A percentile compares a stretch with the other conserved stretches of the same genome.
Evolutionary conservation across 345 rosid genomes (phyloP).

Genomic region (Pistacia vera): DNA sequence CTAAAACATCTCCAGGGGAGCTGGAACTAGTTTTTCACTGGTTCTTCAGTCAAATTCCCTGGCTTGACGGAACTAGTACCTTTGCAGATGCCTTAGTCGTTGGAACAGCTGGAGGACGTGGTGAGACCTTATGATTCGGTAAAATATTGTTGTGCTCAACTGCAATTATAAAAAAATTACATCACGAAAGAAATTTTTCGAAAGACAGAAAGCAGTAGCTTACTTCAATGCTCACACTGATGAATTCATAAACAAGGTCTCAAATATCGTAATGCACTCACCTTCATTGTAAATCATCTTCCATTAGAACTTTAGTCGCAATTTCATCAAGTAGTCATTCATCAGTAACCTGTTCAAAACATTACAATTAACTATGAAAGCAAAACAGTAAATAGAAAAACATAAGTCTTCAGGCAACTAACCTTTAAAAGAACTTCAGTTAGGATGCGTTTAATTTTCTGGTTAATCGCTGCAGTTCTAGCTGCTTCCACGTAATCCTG

Average conservation of each 20-base stretch:
- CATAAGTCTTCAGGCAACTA: slow-evolving; percentile 25
- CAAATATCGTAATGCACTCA: slow-evolving; percentile 28
- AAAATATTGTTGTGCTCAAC: slow-evolving; percentile 36
- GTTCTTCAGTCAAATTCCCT: slow-evolving; percentile 37
- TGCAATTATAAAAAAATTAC: slow-evolving; percentile 31
- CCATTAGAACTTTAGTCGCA: slow-evolving; percentile 83
- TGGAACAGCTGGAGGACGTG: slow-evolving; percentile 39
- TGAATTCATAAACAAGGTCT: slow-evolving; percentile 7
- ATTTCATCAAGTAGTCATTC: slow-evolving; percentile 95
- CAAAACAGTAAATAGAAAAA: slow-evolving; percentile 16
- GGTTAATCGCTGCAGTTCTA: slow-evolving; percentile 74
- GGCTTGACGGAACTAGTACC: slow-evolving; percentile 47
- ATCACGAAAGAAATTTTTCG: slow-evolving; percentile 6
- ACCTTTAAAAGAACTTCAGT: slow-evolving; percentile 98
- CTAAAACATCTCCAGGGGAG: slow-evolving; percentile 73
- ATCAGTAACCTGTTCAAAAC: slow-evolving; percentile 79
- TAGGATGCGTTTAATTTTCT: slow-evolving; percentile 86
- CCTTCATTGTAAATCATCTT: slow-evolving; percentile 72
- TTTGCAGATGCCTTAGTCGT: slow-evolving; percentile 54
- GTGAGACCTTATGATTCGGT: slow-evolving; percentile 41
- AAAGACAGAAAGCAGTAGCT: background rate
- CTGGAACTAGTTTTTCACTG: slow-evolving; percentile 57
- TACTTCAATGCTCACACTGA: slow-evolving; percentile 12
- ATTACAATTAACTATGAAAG: slow-evolving; percentile 18
- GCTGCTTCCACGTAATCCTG: slow-evolving; percentile 86